phyloP scores from a whole-genome alignment of 106 monocot genomes.

The Acanthochlamys bracteata region DNA sequence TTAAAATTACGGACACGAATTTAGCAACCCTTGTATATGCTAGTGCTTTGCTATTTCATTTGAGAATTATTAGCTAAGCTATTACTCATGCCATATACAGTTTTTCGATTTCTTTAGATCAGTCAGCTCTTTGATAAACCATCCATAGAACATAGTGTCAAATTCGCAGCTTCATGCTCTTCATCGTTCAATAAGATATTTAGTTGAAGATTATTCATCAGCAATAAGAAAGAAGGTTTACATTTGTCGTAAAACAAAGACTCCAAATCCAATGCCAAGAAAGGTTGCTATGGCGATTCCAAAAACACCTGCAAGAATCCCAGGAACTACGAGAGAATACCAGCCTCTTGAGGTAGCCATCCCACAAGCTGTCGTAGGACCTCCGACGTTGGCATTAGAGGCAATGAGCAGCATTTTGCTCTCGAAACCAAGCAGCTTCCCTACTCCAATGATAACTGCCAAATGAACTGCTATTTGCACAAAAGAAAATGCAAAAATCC shows the following conservation, averaged over 20 bases:
- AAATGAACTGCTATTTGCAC: constrained; percentile 65
- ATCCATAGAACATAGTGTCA: too few relatives aligned
- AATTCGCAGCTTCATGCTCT: too few relatives aligned
- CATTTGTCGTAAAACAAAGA: constrained; percentile 42
- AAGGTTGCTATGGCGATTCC: constrained; percentile 84
- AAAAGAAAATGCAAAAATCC: constrained; percentile 57
- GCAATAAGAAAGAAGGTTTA: constrained; percentile 1
- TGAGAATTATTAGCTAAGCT: too few relatives aligned
- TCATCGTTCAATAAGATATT: too few relatives aligned
- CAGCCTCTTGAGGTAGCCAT: constrained; percentile 92
- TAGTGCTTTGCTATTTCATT: too few relatives aligned
- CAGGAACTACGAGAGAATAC: constrained; percentile 69
- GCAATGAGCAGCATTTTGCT: constrained; percentile 58
- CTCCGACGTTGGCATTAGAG: constrained; percentile 86
- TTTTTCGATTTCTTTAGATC: too few relatives aligned
- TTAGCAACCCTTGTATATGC: too few relatives aligned
- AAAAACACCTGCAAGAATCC: constrained; percentile 72
- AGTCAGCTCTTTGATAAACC: too few relatives aligned
- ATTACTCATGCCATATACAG: too few relatives aligned
- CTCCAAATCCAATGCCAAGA: constrained; percentile 58
- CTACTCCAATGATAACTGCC: constrained; percentile 46
- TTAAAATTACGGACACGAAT: too few relatives aligned
- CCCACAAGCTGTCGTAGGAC: constrained; percentile 88
- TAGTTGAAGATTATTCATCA: not conserved
- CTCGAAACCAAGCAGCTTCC: constrained; percentile 56